Evolutionary conservation across 2,329 filamentous ascomycete species (phyloP).

Genomic region (Metarhizium album): DNA sequence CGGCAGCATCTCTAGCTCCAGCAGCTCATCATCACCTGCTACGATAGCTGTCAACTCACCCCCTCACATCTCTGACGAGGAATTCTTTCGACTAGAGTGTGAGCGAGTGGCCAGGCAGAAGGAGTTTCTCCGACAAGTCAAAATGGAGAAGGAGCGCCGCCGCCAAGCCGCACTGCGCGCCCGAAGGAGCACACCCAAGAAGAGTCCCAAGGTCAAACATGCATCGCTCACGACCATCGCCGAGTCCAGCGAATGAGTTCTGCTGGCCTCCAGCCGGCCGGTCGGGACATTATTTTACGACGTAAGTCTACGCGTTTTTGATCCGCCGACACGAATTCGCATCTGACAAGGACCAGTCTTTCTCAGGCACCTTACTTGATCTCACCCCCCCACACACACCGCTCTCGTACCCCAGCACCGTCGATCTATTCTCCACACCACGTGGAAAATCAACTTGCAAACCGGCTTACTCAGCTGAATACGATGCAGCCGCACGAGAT

Average conservation of each 20-base stretch:
- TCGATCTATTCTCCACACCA: neutral
- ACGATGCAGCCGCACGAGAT: slow-evolving; percentile 1
- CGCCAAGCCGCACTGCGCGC: slow-evolving; percentile 25
- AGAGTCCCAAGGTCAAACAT: slow-evolving; percentile 36
- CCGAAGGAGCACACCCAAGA: slow-evolving; percentile 34
- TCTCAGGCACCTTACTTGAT: slow-evolving; percentile 1
- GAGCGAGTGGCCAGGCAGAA: slow-evolving; percentile 40
- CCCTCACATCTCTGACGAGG: slow-evolving; percentile 31
- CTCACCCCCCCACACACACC: neutral
- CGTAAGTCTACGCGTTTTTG: neutral
- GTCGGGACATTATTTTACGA: neutral
- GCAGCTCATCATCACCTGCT: slow-evolving; percentile 26
- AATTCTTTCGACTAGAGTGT: slow-evolving; percentile 39
- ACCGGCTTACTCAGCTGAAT: neutral
- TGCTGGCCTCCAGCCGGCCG: neutral
- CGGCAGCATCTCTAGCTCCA: slow-evolving; percentile 36
- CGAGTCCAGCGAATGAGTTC: slow-evolving; percentile 26
- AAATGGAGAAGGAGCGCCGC: slow-evolving; percentile 45
- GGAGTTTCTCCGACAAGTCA: slow-evolving; percentile 39
- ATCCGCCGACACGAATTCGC: neutral
- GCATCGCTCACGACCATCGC: slow-evolving; percentile 43
- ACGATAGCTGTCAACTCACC: slow-evolving; percentile 19
- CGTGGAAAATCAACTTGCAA: neutral
- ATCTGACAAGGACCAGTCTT: slow-evolving; percentile 1
- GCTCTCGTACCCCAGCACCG: neutral